Base-by-base conservation (phyloP, 352 stramenopile genomes). In the Globisporangium takayamanum region DNA sequence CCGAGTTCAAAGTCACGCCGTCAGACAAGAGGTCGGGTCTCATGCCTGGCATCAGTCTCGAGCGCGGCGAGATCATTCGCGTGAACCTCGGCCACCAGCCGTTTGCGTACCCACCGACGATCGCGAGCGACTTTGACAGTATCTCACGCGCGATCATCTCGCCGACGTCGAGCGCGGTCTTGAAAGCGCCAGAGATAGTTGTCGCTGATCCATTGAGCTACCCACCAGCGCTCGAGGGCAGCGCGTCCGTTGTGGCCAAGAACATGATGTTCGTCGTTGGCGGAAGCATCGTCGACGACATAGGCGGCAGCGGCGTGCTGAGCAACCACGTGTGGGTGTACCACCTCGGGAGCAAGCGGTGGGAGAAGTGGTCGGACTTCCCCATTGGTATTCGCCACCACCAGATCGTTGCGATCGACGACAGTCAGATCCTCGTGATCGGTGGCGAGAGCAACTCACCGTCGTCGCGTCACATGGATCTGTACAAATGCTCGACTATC, bases 41-140 rank as follows among this genome's bases (percentile, higher is more conserved):
- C 49, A 93, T 92, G 84, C 86, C 86, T 55, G 86, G 84, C 8
- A 94, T 95, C 57, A 94, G 84, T 63, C 70, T 95, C 20, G 86
- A 95, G 57, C 73, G 86, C 39, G 84, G 84, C 16, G 84, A 95
- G 58, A 92, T 95, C 58, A 94, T 95, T 55, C 81, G 86, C 14
- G 67, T 94, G 8, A 95, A 95, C 51, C 66, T 95, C 16, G 86
- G 86, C 0, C 79, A 94, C 57, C 80, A 86, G 37, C 69, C 86
- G 42, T 95, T 95, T 57, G 74, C 72, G 14, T 87, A 89, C 28
- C 84, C 84, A 5, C 80, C 85, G 0, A 79, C 80, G 3, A 74
- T 73, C 52, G 73, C 68, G 8, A 63, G 71, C 28, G 78, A 89
- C 15, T 88, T 87, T 55, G 84, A 92, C 41, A 78, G 73, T 7